phyloP scores from a whole-genome alignment of 306 rosid genomes.

The Ochetophila trinervis region DNA sequence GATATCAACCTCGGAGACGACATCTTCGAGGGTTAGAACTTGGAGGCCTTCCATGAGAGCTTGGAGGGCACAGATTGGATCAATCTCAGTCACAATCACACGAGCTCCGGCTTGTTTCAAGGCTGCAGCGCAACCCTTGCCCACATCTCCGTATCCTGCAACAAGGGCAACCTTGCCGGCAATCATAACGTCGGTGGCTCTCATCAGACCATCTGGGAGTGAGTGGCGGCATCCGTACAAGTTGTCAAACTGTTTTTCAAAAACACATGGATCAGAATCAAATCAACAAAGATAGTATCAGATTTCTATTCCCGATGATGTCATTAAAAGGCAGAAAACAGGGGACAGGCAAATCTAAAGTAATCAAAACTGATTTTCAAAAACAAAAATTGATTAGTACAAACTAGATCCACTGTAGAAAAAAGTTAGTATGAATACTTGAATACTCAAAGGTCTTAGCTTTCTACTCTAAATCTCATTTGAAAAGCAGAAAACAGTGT shows the following conservation, averaged over 20 bases:
- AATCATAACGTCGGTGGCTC: constrained; percentile 97
- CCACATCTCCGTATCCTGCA: constrained; percentile 92
- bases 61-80: constrained; percentile 97
- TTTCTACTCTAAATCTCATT: background rate
- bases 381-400: too few relatives aligned
- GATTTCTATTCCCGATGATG: background rate
- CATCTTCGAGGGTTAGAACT: constrained; percentile 62
- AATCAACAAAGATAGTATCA: background rate
- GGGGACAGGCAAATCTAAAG: too few relatives aligned
- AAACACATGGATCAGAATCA: background rate
- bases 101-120: constrained; percentile 95
- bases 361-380: too few relatives aligned
- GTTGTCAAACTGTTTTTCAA: constrained; percentile 69
- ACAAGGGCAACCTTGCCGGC: constrained; percentile 92
- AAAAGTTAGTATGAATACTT: background rate
- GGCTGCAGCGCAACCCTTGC: constrained; percentile 97
- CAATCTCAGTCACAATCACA: constrained; percentile 85
- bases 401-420: too few relatives aligned
- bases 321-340: background rate
- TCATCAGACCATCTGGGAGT: constrained; percentile 95
- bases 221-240: constrained; percentile 99
- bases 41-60: constrained; percentile 93
- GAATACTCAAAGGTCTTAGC: background rate
- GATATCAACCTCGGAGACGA: constrained; percentile 66
- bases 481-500: too few relatives aligned